These are phyloP conservation scores for Primulina huaijiensis DNA, from an alignment of 257 asterid genomes.

Conservation along the genomic window DNA sequence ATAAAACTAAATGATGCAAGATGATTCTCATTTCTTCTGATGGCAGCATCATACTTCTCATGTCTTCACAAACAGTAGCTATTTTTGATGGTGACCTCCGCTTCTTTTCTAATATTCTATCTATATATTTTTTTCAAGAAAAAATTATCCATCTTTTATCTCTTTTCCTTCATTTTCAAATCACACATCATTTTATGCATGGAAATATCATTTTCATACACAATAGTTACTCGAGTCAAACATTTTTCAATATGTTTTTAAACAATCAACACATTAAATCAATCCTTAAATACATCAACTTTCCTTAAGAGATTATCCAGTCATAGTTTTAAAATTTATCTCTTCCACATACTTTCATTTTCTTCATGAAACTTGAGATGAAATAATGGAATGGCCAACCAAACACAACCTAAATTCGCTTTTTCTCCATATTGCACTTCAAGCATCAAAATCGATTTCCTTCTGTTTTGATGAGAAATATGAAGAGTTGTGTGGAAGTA, in stretches of 20 bases:
- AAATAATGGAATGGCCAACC: background rate
- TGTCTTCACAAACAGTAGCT: background rate
- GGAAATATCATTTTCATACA: too few relatives aligned
- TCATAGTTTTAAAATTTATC: too few relatives aligned
- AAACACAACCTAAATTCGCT: background rate
- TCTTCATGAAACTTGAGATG: background rate
- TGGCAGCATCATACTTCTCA: background rate
- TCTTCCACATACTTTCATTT: background rate
- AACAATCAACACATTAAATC: background rate
- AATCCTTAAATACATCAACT: background rate
- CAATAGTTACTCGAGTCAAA: background rate
- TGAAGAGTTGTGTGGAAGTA: conserved; percentile 2
- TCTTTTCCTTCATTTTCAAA: background rate
- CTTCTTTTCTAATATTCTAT: too few relatives aligned
- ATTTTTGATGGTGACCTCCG: background rate
- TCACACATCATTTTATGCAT: background rate
- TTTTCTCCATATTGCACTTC: background rate
- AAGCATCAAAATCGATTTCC: background rate
- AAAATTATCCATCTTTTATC: background rate
- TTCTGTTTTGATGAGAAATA: background rate
- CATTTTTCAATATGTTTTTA: too few relatives aligned
- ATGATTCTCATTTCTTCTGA: background rate
- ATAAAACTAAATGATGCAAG: background rate
- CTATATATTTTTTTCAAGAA: background rate
- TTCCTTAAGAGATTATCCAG: background rate